Evolutionary conservation across 495 filamentous ascomycete genomes (phyloP).

Genomic region (Filosporella fistucella): DNA sequence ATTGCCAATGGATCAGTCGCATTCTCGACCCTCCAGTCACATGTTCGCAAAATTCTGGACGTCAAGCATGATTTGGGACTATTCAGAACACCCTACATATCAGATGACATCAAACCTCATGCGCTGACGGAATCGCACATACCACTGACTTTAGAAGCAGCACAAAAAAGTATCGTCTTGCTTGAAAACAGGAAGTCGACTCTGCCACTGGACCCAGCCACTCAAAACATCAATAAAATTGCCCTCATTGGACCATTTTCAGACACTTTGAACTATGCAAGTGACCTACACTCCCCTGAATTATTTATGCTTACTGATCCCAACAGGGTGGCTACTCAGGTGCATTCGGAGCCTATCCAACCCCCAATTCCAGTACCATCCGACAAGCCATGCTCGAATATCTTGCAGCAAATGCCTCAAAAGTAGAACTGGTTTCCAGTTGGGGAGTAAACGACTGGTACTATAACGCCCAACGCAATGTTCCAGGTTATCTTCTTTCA

Average conservation of each 20-base stretch:
- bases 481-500: conserved; percentile 6
- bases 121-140: conserved; percentile 26
- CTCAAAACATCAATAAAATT: conserved; percentile 29
- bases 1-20: conserved; percentile 30
- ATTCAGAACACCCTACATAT: conserved; percentile 31
- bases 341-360: conserved; percentile 35
- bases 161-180: conserved; percentile 32
- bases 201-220: conserved; percentile 27
- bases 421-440: conserved; percentile 32
- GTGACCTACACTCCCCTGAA: conserved; percentile 15
- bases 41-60: conserved; percentile 30
- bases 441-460: conserved; percentile 21
- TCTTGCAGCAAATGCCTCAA: conserved; percentile 16
- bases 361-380: conserved; percentile 31
- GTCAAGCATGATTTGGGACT: conserved; percentile 38
- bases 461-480: conserved; percentile 6
- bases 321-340: conserved; percentile 21
- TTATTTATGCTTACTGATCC: conserved; percentile 16
- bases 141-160: conserved; percentile 31
- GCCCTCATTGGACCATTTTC: conserved; percentile 37
- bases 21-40: conserved; percentile 27
- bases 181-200: conserved; percentile 35
- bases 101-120: conserved; percentile 26
- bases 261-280: conserved; percentile 36
- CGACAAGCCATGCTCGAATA: conserved; percentile 34